Evolutionary conservation across 768 basidiomycete genomes (phyloP).

Genomic region (Psilocybe azurescens): DNA sequence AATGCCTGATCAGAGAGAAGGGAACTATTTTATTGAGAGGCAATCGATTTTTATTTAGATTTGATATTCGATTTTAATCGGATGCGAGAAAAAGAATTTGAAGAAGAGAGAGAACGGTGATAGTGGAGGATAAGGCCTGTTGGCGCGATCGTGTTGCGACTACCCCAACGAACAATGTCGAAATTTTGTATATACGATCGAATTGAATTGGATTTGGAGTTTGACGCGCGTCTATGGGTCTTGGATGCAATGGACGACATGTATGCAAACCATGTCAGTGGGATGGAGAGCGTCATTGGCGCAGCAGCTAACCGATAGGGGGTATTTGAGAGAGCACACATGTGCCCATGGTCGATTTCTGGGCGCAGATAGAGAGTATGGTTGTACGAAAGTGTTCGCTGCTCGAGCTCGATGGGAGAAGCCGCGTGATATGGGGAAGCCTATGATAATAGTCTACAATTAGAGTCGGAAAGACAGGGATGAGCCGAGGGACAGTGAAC

Average conservation of each 20-base stretch:
- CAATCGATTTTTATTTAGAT: not conserved
- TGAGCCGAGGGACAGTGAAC: not conserved
- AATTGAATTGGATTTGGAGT: constrained; percentile 4
- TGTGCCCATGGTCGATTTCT: constrained; percentile 6
- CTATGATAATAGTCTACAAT: constrained; percentile 4
- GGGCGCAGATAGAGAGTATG: constrained; percentile 12
- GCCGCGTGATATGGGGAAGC: constrained; percentile 13
- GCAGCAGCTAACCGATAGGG: constrained; percentile 3
- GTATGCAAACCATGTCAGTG: not conserved
- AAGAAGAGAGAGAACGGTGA: constrained; percentile 9
- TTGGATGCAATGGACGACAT: no score
- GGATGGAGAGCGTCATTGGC: constrained; percentile 8
- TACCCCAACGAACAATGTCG: not conserved
- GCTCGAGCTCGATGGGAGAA: not conserved
- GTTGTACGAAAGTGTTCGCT: not conserved
- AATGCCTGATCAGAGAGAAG: constrained; percentile 3
- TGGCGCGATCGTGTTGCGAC: constrained; percentile 7
- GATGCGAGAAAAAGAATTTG: constrained; percentile 4
- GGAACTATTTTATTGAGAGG: not conserved
- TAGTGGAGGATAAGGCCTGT: constrained; percentile 10
- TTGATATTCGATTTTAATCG: constrained; percentile 6
- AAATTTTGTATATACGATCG: constrained; percentile 2
- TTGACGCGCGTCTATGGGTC: not conserved
- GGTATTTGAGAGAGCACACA: constrained; percentile 5
- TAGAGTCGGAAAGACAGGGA: constrained; percentile 7